Evolutionary conservation across 75 land plant genomes (phyloP).

Genomic region (Azolla pinnata): DNA sequence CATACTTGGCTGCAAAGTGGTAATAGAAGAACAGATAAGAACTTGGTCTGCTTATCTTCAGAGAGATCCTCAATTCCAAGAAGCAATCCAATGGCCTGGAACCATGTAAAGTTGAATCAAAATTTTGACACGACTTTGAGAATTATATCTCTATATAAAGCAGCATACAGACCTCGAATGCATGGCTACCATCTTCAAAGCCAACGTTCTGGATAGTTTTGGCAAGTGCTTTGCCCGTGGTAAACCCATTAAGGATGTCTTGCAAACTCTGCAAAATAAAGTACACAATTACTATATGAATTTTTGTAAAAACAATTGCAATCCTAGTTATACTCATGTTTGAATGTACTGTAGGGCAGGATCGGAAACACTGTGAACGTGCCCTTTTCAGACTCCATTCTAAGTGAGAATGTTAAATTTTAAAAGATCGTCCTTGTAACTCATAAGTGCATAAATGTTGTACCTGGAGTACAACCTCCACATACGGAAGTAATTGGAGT

Average conservation of each 20-base stretch:
- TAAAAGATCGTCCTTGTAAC: no score
- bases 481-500: conserved; percentile 70
- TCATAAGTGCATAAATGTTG: not conserved
- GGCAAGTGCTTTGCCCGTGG: conserved; percentile 28
- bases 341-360: no score
- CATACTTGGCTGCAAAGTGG: conserved; percentile 88
- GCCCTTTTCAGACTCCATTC: no score
- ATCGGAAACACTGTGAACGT: no score
- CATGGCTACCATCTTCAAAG: conserved; percentile 78
- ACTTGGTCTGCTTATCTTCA: conserved; percentile 73
- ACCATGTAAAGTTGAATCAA: not conserved
- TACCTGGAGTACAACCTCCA: conserved; percentile 89
- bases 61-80: conserved; percentile 97
- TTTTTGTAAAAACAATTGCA: not conserved
- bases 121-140: not conserved
- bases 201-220: conserved; percentile 37
- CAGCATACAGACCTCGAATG: conserved; percentile 60
- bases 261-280: conserved; percentile 57
- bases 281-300: conserved; percentile 1
- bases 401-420: no score
- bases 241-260: conserved; percentile 58
- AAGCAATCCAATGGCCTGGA: conserved; percentile 90
- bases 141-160: not conserved
- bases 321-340: not conserved
- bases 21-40: conserved; percentile 65